These are phyloP conservation scores for Neurospora sp. DNA, from an alignment of 495 filamentous ascomycete genomes.

Conservation along the genomic window DNA sequence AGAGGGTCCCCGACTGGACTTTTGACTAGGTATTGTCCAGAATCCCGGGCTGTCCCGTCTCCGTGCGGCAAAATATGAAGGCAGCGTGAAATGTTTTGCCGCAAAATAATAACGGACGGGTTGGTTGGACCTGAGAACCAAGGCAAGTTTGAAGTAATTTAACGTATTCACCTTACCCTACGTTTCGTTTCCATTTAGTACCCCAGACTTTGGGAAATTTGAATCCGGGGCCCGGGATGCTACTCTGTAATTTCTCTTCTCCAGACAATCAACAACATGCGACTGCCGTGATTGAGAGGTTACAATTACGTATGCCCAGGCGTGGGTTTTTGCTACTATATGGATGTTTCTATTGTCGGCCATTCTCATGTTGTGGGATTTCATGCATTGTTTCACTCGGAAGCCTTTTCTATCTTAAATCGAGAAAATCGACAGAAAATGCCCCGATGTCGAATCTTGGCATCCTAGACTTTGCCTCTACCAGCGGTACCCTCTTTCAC, in stretches of 20 bases:
- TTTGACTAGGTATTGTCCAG: neutral
- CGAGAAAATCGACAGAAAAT: neutral
- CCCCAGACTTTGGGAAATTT: neutral
- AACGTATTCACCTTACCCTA: neutral
- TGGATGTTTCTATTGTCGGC: neutral
- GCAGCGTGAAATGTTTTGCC: neutral
- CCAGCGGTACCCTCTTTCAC: neutral
- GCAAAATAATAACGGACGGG: neutral
- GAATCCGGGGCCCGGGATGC: constrained; percentile 1
- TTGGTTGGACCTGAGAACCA: neutral
- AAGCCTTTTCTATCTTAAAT: neutral
- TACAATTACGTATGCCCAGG: neutral
- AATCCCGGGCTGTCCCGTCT: neutral
- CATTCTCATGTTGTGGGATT: neutral
- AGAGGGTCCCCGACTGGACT: neutral
- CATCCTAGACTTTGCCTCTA: neutral
- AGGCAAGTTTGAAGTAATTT: neutral
- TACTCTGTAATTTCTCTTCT: constrained; percentile 8
- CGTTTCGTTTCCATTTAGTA: neutral
- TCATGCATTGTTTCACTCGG: neutral
- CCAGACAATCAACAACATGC: neutral
- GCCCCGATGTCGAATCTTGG: neutral
- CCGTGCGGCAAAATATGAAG: neutral
- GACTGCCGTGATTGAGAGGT: neutral
- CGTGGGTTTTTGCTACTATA: neutral